phyloP scores from a whole-genome alignment of 2,329 filamentous ascomycete genomes.

The Neopestalotiopsis rosae region DNA sequence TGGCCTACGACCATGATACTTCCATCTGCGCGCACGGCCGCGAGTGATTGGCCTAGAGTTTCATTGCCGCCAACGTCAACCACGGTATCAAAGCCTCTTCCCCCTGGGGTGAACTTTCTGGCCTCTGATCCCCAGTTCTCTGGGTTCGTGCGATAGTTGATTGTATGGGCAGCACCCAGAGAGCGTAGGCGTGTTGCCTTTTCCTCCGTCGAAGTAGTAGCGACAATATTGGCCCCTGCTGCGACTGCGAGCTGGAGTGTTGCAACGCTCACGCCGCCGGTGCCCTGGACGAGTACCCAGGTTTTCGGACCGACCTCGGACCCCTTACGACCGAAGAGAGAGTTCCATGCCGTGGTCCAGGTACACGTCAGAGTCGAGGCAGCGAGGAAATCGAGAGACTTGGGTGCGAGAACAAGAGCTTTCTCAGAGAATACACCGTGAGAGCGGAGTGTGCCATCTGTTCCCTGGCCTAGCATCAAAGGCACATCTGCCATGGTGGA shows the following conservation, averaged over 20 bases:
- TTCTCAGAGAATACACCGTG: constrained; percentile 53
- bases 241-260: constrained; percentile 50
- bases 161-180: constrained; percentile 61
- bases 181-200: constrained; percentile 58
- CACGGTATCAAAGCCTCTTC: constrained; percentile 64
- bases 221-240: constrained; percentile 58
- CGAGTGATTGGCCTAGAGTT: constrained; percentile 63
- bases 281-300: constrained; percentile 45
- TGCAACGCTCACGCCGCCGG: constrained; percentile 44
- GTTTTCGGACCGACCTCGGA: constrained; percentile 42
- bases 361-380: constrained; percentile 55
- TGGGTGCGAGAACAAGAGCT: constrained; percentile 37
- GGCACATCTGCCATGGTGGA: constrained; percentile 48
- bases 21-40: constrained; percentile 47
- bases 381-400: neutral
- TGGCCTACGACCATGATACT: constrained; percentile 39
- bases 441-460: constrained; percentile 51
- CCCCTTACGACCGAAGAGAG: constrained; percentile 51
- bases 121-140: constrained; percentile 65
- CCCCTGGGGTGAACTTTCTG: constrained; percentile 49
- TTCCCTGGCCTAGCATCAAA: constrained; percentile 63
- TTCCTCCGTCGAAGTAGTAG: constrained; percentile 61
- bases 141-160: constrained; percentile 65
- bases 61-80: constrained; percentile 69
- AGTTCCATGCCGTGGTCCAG: constrained; percentile 57